phyloP scores from a whole-genome alignment of 1,139 yeast species.

The Suhomyces taliae region DNA sequence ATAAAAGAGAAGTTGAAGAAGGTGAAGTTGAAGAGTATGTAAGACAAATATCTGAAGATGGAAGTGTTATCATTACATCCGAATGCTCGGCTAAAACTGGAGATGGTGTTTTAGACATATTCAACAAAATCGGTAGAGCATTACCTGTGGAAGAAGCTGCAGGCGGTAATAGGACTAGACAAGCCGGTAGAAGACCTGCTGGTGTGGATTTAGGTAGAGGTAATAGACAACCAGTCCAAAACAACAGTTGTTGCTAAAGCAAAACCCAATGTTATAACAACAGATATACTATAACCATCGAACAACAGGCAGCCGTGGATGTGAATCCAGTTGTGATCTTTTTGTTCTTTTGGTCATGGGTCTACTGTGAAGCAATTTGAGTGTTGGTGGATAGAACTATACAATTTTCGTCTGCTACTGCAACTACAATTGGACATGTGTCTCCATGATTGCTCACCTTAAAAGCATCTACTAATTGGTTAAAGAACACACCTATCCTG shows the following conservation, averaged over 20 bases:
- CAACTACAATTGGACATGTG: too few relatives aligned
- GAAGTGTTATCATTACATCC: conserved; percentile 29
- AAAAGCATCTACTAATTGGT: too few relatives aligned
- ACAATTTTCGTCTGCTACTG: too few relatives aligned
- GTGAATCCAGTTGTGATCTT: too few relatives aligned
- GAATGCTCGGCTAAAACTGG: conserved; percentile 52
- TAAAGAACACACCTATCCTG: too few relatives aligned
- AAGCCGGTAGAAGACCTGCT: conserved; percentile 24
- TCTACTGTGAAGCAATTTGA: too few relatives aligned
- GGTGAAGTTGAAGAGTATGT: conserved; percentile 39
- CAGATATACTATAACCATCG: too few relatives aligned
- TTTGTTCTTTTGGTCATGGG: too few relatives aligned
- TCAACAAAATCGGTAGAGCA: conserved; percentile 42
- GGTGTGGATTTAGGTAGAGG: conserved; percentile 44
- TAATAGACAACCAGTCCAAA: conserved; percentile 23
- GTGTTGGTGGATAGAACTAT: too few relatives aligned
- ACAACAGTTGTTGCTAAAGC: conserved; percentile 30
- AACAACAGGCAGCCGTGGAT: too few relatives aligned
- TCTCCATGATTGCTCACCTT: too few relatives aligned
- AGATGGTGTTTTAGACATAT: conserved; percentile 47
- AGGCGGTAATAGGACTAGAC: conserved; percentile 26
- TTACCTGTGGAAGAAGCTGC: conserved; percentile 45
- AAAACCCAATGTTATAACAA: too few relatives aligned
- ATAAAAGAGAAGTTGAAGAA: conserved; percentile 48
- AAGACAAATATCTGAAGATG: conserved; percentile 29